Evolutionary conservation across 768 basidiomycete genomes (phyloP), one percentile per base, ranked within the genome.

Genomic region (Termitomyces sp.): DNA sequence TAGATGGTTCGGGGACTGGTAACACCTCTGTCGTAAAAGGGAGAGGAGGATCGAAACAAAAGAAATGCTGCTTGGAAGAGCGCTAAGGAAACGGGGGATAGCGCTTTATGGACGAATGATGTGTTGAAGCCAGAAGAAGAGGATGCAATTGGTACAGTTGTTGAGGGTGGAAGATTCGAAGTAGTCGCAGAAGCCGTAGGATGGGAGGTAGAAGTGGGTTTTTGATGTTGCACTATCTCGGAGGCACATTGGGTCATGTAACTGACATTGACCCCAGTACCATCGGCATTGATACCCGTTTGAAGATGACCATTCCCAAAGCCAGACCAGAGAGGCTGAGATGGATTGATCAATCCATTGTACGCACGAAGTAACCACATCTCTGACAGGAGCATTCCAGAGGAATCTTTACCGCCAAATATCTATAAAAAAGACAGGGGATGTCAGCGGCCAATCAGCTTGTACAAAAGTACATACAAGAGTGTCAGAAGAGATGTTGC

Each of bases 301-400:
- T 81, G 75, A 40, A 93, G 78, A 32, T 70, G 62, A 0, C 91
- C 91, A 58, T 81, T 69, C 5, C 88, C 85, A 64, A 79, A 91
- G 14, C 87, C 86, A 33, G 79, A 67, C 89, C 88, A 91, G 7
- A 71, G 72, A 56, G 78, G 70, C 50, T 78, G 76, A 2, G 84
- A 79, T n/a, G 79, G 62, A n/a, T 80, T 80, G 55, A 89, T 66
- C 33, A 78, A 70, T n/a, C 78, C 86, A 59, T 79, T 77, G 69
- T 92, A 93, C 4, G 88, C 82, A 53, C 91, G 77, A 59, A 93
- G 76, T 8, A 93, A 68, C 91, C 91, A 93, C 12, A 93, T 66
- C 56, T 93, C 91, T 40, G 84, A 80, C 4, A 91, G 76, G 66
- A 89, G 86, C 26, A 75, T 82, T 14, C 91, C 91, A 55, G 74